Evolutionary conservation across 331 rosid genomes (phyloP).

Genomic region (Ulmus americana): DNA sequence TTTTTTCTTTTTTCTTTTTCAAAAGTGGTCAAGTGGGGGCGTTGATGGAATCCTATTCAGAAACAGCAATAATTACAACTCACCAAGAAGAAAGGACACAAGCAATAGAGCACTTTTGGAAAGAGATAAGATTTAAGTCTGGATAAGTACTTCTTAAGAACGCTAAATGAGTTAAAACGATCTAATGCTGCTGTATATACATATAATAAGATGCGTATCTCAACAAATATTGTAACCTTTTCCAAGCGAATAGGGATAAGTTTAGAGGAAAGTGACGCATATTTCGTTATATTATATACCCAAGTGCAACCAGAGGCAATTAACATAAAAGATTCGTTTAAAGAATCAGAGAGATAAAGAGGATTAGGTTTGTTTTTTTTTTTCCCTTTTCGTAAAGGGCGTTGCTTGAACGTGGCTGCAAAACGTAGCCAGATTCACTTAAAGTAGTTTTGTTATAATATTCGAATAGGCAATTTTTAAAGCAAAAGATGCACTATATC

Average conservation of each 20-base stretch:
- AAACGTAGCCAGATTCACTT: slow-evolving; percentile 14
- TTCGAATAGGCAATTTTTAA: background rate
- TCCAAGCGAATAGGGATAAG: too few species aligned
- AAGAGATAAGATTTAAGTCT: background rate
- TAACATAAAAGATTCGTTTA: too few species aligned
- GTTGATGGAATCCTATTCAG: slow-evolving; percentile 7
- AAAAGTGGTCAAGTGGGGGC: background rate
- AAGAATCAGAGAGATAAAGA: background rate
- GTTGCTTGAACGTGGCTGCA: slow-evolving; percentile 1
- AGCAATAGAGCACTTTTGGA: background rate
- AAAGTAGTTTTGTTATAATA: background rate
- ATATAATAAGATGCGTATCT: too few species aligned
- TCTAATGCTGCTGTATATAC: too few species aligned
- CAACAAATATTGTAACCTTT: too few species aligned
- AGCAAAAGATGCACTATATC: background rate
- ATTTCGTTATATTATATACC: too few species aligned
- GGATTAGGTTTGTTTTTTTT: background rate
- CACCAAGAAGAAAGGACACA: background rate
- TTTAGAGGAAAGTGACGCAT: too few species aligned
- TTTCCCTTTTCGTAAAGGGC: background rate
- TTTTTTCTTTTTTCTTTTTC: background rate
- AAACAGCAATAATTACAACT: background rate
- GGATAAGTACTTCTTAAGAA: background rate
- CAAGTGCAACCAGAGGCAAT: too few species aligned
- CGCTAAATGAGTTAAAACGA: too few species aligned